These are phyloP conservation scores for Xylariomycetidae sp. DNA, from an alignment of 2,329 filamentous ascomycete species.

Conservation along the genomic window DNA sequence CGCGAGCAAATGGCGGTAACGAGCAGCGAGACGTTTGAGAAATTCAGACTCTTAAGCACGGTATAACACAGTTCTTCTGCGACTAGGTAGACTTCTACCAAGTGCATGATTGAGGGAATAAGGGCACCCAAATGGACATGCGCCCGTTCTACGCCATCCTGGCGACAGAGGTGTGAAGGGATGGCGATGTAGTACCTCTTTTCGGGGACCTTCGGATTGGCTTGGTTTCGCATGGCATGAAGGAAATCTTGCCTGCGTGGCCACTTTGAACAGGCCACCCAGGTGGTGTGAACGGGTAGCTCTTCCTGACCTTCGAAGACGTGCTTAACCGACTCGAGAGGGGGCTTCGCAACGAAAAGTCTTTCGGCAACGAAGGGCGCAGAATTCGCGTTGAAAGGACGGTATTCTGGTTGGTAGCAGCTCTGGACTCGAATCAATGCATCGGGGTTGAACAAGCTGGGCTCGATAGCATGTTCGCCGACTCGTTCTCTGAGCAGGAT, in stretches of 20 bases:
- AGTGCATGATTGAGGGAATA: slow-evolving; percentile 66
- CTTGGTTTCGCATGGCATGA: slow-evolving; percentile 28
- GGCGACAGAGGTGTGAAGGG: slow-evolving; percentile 39
- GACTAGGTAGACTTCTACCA: slow-evolving; percentile 59
- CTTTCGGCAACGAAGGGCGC: too few relatives aligned
- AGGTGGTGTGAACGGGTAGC: slow-evolving; percentile 38
- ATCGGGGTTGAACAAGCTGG: slow-evolving; percentile 17
- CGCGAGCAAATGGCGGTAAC: slow-evolving; percentile 66
- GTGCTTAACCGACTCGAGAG: slow-evolving; percentile 31
- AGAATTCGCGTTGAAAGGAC: background rate
- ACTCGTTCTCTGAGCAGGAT: slow-evolving; percentile 17
- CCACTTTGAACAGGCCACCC: slow-evolving; percentile 43
- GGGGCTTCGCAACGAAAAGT: too few relatives aligned
- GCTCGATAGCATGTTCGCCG: slow-evolving; percentile 10
- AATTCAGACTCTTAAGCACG: slow-evolving; percentile 44
- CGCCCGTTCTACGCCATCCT: slow-evolving; percentile 40
- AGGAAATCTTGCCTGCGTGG: slow-evolving; percentile 55
- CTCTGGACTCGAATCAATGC: slow-evolving; percentile 36
- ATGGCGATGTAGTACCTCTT: slow-evolving; percentile 41
- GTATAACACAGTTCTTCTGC: slow-evolving; percentile 54
- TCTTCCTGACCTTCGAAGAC: slow-evolving; percentile 31
- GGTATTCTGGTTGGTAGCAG: too few relatives aligned
- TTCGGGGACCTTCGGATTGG: slow-evolving; percentile 8
- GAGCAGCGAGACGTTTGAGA: slow-evolving; percentile 51
- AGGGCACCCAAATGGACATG: slow-evolving; percentile 51